Percentiles rank a stretch among this genome's conserved stretches.
Conservation (phyloP, 2,329 filamentous ascomycete species). For the Nemania sp. region DNA sequence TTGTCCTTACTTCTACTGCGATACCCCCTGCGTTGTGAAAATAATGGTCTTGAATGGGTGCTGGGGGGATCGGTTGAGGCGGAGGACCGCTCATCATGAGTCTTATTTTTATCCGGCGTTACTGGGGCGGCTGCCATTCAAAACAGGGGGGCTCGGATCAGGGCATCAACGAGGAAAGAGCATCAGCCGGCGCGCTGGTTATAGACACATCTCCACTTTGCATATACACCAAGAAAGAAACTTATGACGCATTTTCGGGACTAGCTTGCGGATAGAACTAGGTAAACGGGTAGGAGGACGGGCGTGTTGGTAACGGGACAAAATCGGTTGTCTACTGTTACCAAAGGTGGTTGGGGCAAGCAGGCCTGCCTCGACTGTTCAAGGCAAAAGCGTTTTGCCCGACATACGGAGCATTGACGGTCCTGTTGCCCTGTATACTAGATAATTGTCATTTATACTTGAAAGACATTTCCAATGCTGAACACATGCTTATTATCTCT, state of each 20-base stretch:
- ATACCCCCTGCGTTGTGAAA: slow-evolving; percentile 51
- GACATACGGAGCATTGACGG: slow-evolving; percentile 4
- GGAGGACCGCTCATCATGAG: slow-evolving; percentile 35
- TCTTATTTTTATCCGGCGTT: slow-evolving; percentile 43
- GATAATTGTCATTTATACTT: slow-evolving; percentile 16
- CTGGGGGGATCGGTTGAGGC: slow-evolving; percentile 46
- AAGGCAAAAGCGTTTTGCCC: slow-evolving; percentile 10
- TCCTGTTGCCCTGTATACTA: slow-evolving; percentile 29
- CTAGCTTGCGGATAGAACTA: slow-evolving; percentile 20
- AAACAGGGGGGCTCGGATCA: slow-evolving; percentile 38
- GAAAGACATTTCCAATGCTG: neutral
- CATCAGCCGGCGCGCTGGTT: slow-evolving; percentile 47
- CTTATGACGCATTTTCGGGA: slow-evolving; percentile 40
- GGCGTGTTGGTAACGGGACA: slow-evolving; percentile 28
- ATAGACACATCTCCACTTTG: slow-evolving; percentile 66
- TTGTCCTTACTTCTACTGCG: slow-evolving; percentile 50
- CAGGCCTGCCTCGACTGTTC: slow-evolving; percentile 12
- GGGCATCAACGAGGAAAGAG: slow-evolving; percentile 41
- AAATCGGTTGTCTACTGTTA: slow-evolving; percentile 27
- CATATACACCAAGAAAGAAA: slow-evolving; percentile 49
- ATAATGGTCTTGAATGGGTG: slow-evolving; percentile 41
- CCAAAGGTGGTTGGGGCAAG: slow-evolving; percentile 13
- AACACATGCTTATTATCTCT: neutral
- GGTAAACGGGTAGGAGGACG: slow-evolving; percentile 18
- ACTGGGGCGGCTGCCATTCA: slow-evolving; percentile 36